phyloP scores from a whole-genome alignment of 768 basidiomycete species.

The Tulasnella sp. region DNA sequence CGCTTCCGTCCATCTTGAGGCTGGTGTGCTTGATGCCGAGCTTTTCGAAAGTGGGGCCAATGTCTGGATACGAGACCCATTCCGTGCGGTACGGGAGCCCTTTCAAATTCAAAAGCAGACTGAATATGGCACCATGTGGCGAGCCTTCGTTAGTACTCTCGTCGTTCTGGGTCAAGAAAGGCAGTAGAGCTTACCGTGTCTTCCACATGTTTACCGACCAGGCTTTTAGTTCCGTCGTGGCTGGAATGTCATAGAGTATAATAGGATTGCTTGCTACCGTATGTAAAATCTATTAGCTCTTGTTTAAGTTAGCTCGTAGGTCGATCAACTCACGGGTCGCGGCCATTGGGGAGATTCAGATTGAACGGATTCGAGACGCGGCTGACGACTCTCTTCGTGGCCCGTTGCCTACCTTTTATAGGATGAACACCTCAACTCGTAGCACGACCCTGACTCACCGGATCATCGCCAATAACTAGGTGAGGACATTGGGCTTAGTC shows the following conservation, averaged over 20 bases:
- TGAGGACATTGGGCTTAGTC: not conserved
- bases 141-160: not conserved
- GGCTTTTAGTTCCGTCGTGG: not conserved
- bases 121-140: not conserved
- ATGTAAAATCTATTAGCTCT: not conserved
- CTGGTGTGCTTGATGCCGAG: constrained; percentile 30
- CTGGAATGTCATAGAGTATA: constrained; percentile 30
- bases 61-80: constrained; percentile 33
- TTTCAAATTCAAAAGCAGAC: constrained; percentile 24
- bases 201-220: constrained; percentile 26
- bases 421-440: no score
- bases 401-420: not conserved
- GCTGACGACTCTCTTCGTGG: not conserved
- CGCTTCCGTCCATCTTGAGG: constrained; percentile 33
- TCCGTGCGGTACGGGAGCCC: constrained; percentile 28
- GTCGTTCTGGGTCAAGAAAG: not conserved
- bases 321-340: not conserved
- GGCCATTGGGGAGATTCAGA: not conserved
- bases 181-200: constrained; percentile 1
- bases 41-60: constrained; percentile 30
- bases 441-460: no score
- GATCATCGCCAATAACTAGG: no score
- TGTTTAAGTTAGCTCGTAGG: not conserved
- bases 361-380: not conserved
- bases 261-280: not conserved